These are phyloP conservation scores for Sporisorium sorghi DNA, from an alignment of 1,284 basidiomycete species.

Conservation along the genomic window DNA sequence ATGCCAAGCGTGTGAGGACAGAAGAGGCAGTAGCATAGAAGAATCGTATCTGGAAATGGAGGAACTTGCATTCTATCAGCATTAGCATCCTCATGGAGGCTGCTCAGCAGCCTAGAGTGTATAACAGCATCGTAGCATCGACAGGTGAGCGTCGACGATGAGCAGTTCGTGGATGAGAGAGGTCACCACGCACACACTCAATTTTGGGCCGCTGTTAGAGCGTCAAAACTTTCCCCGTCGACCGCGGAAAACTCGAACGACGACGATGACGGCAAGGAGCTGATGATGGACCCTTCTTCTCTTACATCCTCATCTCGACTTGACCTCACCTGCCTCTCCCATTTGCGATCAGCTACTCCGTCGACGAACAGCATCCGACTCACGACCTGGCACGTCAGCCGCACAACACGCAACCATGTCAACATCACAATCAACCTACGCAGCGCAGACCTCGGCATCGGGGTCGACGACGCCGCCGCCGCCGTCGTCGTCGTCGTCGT, in stretches of 20 bases:
- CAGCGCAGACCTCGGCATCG: constrained; percentile 12
- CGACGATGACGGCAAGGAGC: constrained; percentile 1
- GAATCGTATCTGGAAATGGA: too few species aligned
- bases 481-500: not conserved
- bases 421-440: constrained; percentile 28
- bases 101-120: not conserved
- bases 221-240: not conserved
- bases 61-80: not conserved
- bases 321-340: not conserved
- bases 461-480: constrained; percentile 17
- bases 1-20: constrained; percentile 23
- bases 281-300: constrained; percentile 2
- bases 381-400: not conserved
- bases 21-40: constrained; percentile 10
- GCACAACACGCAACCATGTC: constrained; percentile 5
- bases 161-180: not conserved
- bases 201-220: not conserved
- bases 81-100: not conserved
- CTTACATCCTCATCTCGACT: not conserved
- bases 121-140: not conserved
- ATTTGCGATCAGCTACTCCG: not conserved
- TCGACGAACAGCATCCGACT: not conserved
- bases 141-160: not conserved
- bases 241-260: not conserved
- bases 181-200: too few species aligned